Percentiles rank a stretch among this genome's conserved stretches.
These are phyloP conservation scores for Termitomyces sp. DNA, from an alignment of 768 basidiomycete species.

Conservation along the genomic window DNA sequence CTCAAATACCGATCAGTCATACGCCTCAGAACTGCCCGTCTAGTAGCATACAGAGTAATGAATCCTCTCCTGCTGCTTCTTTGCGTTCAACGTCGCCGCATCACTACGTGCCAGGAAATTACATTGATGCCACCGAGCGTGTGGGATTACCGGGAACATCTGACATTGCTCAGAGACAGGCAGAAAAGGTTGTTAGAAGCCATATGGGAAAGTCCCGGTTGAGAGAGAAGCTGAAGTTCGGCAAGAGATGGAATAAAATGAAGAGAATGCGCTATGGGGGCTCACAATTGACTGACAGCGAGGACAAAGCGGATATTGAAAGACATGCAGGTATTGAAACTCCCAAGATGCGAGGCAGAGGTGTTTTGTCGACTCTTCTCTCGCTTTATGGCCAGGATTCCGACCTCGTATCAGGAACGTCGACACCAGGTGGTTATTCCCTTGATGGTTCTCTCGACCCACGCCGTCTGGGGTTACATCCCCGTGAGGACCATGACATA, in stretches of 20 bases:
- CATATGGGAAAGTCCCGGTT: slow-evolving; percentile 5
- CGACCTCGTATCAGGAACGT: slow-evolving; percentile 11
- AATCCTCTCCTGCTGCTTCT: slow-evolving; percentile 14
- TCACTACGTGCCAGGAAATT: slow-evolving; percentile 42
- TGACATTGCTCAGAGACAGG: slow-evolving; percentile 11
- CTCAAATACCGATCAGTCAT: slow-evolving; percentile 2
- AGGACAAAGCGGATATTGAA: slow-evolving; percentile 17
- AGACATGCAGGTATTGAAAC: slow-evolving; percentile 10
- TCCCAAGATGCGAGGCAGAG: slow-evolving; percentile 27
- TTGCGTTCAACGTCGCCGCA: slow-evolving; percentile 14
- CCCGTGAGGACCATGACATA: not conserved
- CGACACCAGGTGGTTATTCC: slow-evolving; percentile 13
- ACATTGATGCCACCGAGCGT: slow-evolving; percentile 57
- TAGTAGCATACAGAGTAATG: not conserved
- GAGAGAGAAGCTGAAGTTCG: not conserved
- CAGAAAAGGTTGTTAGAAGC: slow-evolving; percentile 9
- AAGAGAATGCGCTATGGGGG: slow-evolving; percentile 15
- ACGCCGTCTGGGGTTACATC: not conserved
- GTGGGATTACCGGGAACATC: slow-evolving; percentile 48
- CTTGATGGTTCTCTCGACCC: not conserved
- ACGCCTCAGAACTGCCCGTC: not conserved
- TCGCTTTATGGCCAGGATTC: slow-evolving; percentile 48
- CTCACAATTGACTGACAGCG: not conserved
- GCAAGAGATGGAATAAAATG: slow-evolving; percentile 2
- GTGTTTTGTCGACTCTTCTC: slow-evolving; percentile 62